Evolutionary conservation across 192 early-diverging fungal genomes (phyloP).

Genomic region (Cetraspora pellucida): DNA sequence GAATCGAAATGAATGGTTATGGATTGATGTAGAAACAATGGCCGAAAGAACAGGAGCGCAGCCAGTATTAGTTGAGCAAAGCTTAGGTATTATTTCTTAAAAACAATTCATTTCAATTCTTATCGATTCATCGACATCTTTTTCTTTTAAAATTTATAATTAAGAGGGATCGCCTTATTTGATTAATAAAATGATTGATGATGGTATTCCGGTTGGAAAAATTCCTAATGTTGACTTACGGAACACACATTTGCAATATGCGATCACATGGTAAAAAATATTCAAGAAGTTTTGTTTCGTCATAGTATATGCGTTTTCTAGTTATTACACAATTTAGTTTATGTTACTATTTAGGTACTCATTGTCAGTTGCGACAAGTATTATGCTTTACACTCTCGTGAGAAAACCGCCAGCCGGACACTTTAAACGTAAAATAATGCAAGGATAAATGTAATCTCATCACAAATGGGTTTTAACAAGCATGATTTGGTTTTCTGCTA

Average conservation of each 20-base stretch:
- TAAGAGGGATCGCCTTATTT: constrained; percentile 45
- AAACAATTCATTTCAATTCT: constrained; percentile 28
- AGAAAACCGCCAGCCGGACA: constrained; percentile 53
- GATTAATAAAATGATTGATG: constrained; percentile 53
- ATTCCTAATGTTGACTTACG: constrained; percentile 73
- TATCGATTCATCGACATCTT: too few relatives aligned
- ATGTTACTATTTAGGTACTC: constrained; percentile 49
- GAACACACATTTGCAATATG: constrained; percentile 87
- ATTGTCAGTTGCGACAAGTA: constrained; percentile 65
- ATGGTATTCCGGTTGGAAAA: constrained; percentile 73
- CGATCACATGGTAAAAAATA: constrained; percentile 82
- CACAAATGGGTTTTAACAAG: too few relatives aligned
- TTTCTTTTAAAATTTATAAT: background rate
- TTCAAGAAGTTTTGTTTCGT: background rate
- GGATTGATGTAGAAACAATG: constrained; percentile 78
- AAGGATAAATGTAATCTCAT: background rate
- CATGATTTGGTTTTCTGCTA: too few relatives aligned
- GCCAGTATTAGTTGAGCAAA: constrained; percentile 75
- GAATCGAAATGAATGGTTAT: constrained; percentile 81
- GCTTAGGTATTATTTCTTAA: constrained; percentile 51
- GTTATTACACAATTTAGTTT: constrained; percentile 4
- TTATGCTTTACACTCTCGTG: constrained; percentile 66
- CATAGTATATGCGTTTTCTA: background rate
- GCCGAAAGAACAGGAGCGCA: constrained; percentile 62
- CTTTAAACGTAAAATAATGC: constrained; percentile 10